Evolutionary conservation across 345 rosid genomes (phyloP), one percentile per base, ranked within the genome.

Genomic region (Chamaenerion angustifolium): DNA sequence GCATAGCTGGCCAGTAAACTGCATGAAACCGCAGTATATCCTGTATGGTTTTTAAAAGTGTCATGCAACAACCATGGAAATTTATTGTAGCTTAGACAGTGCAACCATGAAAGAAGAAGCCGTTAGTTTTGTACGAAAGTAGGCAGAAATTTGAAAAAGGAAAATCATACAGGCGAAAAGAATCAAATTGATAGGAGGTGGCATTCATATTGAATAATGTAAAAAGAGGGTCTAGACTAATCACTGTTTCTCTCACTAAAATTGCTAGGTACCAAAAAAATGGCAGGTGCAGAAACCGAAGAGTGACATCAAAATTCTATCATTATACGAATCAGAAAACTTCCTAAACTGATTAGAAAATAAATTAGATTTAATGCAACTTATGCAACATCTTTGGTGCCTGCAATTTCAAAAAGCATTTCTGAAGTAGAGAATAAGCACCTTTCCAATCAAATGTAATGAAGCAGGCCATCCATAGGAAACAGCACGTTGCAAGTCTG

Each of bases 1-100:
- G 69, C 95, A 90, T 90, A 42, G 98, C 98, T 40, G 98, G 98
- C 95, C 98, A 90, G 62, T 90, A 90, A 62, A 90, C 95, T 0
- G 98, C 95, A 48, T 90, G 95, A 58, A 90, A 90, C 16, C 95
- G 81, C 60, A 90, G 71, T 70, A 90, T 90, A 64, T 90, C 98
- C 98, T 90, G 65, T 71, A 76, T 12, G 46, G 27, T 8, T 1
- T 11, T 31, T 17, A 10, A 5, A 25, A 11, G 16, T 51, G 43
- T 17, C 42, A 21, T n/a, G 12, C n/a, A n/a, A n/a, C 8, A 21
- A 21, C 16, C 18, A 13, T 42, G 31, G 44, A n/a, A 25, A 42
- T 42, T 23, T 13, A 6, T 19, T 12, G 8, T 12, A 12, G 3
- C 27, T 47, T 21, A 21, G 25, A 21, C 25, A 21, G 25, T 21